Conservation (phyloP, 106 monocot genomes). For the Apostasia shenzhenica region DNA sequence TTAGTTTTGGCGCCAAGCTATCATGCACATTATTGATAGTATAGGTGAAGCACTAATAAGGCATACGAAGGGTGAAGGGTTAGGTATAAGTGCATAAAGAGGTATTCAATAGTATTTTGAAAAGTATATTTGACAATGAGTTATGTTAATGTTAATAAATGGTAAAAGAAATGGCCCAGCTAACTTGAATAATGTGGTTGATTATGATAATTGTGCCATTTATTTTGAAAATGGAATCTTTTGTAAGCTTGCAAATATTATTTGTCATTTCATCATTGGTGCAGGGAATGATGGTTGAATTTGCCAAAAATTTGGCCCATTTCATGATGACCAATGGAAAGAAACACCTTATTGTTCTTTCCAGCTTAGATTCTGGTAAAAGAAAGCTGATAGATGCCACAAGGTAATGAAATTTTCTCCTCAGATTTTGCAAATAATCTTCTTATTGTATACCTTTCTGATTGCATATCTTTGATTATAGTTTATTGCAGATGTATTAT, state of each 20-base stretch:
- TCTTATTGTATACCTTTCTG: background rate
- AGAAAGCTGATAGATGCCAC: conserved; percentile 59
- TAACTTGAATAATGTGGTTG: background rate
- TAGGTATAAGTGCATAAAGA: too few species aligned
- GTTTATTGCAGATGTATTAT: conserved; percentile 75
- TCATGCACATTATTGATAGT: too few species aligned
- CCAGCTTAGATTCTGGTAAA: conserved; percentile 91
- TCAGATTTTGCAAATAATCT: background rate
- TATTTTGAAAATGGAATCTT: too few species aligned
- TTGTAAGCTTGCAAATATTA: background rate
- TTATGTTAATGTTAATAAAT: too few species aligned
- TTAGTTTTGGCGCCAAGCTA: too few species aligned
- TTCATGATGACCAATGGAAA: conserved; percentile 55
- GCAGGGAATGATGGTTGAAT: conserved; percentile 92
- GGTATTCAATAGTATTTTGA: too few species aligned
- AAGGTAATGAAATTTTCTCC: conserved; percentile 29
- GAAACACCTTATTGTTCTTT: conserved; percentile 79
- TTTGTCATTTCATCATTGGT: background rate
- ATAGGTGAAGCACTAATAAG: too few species aligned
- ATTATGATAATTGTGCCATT: background rate
- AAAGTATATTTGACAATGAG: too few species aligned
- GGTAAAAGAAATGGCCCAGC: too few species aligned
- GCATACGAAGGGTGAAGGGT: too few species aligned
- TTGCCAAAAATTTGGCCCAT: conserved; percentile 67
- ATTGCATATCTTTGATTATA: conserved; percentile 12